Evolutionary conservation across 1,284 basidiomycete genomes (phyloP), one percentile per base, ranked within the genome.

Genomic region (Somion occarium): DNA sequence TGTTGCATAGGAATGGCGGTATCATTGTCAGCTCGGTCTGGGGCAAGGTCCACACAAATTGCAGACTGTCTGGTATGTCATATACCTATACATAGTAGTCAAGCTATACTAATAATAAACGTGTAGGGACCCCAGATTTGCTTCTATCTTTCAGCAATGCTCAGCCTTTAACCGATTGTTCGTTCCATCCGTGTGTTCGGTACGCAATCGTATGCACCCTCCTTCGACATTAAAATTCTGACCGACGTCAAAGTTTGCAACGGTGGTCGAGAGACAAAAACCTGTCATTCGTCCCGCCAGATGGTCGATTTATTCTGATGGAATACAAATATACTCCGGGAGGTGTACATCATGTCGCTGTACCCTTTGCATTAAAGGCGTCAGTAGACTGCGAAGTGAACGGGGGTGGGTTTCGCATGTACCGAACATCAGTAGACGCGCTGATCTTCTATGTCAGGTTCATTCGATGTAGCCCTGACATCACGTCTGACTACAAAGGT

Each of bases 281-380:
- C 0, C 74, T 98, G 48, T 95, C 92, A 1, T 98, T 98, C 65
- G 85, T 98, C 41, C 95, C 95, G 2, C 95, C 95, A 1, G 95
- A 98, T 62, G 95, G 95, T 9, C 82, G 82, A 55, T 98, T 98
- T 69, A 81, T 82, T 38, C 74, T 98, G 24, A 82, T 90, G 66
- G 90, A 93, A 61, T 98, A 97, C 64, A 86, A 89, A 25, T 86
- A 85, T 60, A 51, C 59, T 19, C 64, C 64, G 3, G 60, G 71
- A 46, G 72, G 59, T 0, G 50, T 61, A 25, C 59, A 79, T 43
- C 73, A 73, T 41, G 73, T 83, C 12, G 76, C 83, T 3, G 65
- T 92, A 3, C 90, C 92, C 0, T 73, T 93, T 49, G 59, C 70
- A 0, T 64, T 93, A 44, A 89, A 88, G 62, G 68, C 83, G 0